Percentiles rank a stretch among this genome's conserved stretches.
Conservation (phyloP, 768 basidiomycete genomes). For the Tricholoma sp. region DNA sequence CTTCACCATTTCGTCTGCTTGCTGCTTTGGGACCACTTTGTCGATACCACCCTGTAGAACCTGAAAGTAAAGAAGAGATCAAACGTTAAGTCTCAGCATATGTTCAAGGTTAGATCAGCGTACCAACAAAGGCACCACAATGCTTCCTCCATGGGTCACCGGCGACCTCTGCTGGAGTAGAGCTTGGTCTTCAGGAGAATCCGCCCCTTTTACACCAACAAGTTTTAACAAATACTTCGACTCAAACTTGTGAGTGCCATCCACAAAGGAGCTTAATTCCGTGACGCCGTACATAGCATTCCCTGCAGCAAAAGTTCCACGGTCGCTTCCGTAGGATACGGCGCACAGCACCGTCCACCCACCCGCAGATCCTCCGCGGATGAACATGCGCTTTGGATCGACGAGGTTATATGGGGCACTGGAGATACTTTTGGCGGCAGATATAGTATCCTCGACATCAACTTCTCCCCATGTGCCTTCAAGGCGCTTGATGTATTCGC, state of each 20-base stretch:
- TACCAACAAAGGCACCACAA: constrained; percentile 60
- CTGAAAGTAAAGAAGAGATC: constrained; percentile 24
- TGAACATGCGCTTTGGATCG: constrained; percentile 58
- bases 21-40: constrained; percentile 61
- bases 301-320: constrained; percentile 54
- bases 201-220: constrained; percentile 51
- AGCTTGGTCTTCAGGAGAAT: constrained; percentile 38
- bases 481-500: constrained; percentile 60
- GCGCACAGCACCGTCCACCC: constrained; percentile 63
- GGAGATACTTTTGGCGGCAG: constrained; percentile 48
- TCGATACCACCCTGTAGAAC: constrained; percentile 67
- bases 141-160: constrained; percentile 54
- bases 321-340: constrained; percentile 33
- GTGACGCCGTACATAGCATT: constrained; percentile 67
- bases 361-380: constrained; percentile 71
- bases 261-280: constrained; percentile 49
- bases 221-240: constrained; percentile 54
- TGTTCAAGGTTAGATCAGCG: constrained; percentile 14
- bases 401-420: constrained; percentile 43
- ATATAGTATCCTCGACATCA: constrained; percentile 64
- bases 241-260: constrained; percentile 73
- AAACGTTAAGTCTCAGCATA: background rate
- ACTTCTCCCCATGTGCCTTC: constrained; percentile 67
- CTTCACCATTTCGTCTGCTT: constrained; percentile 51
- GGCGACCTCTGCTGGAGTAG: constrained; percentile 61